phyloP scores from a whole-genome alignment of 257 asterid genomes.

The Striga asiatica region DNA sequence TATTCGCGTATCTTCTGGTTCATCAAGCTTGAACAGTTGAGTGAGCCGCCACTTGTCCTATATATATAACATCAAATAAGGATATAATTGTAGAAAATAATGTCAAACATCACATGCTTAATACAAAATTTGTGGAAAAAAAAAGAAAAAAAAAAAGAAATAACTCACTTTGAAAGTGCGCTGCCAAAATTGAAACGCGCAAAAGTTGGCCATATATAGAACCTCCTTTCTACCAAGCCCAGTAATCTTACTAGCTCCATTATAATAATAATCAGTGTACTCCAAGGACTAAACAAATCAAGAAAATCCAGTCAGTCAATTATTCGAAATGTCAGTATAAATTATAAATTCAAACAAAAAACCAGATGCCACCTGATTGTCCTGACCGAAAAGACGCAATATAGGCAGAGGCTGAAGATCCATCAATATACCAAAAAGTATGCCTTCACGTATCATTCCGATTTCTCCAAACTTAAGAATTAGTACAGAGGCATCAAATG shows the following conservation, averaged over 20 bases:
- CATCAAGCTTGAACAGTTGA: constrained; percentile 36
- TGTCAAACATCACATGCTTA: constrained; percentile 3
- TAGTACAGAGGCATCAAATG: constrained; percentile 80
- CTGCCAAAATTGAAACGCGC: constrained; percentile 90
- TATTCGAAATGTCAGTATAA: no score
- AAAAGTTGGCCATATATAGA: constrained; percentile 50
- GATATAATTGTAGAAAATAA: constrained; percentile 9
- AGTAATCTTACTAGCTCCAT: constrained; percentile 32
- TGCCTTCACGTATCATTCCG: constrained; percentile 92
- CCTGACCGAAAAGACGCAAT: constrained; percentile 76
- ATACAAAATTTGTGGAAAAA: background rate
- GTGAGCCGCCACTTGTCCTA: constrained; percentile 61
- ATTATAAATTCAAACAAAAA: no score
- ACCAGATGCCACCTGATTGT: constrained; percentile 41
- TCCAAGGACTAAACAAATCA: constrained; percentile 35
- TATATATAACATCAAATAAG: constrained; percentile 20
- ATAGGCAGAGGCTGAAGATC: constrained; percentile 83
- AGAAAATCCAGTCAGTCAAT: constrained; percentile 19
- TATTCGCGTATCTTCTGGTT: constrained; percentile 20
- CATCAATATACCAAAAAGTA: constrained; percentile 79
- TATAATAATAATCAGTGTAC: constrained; percentile 40
- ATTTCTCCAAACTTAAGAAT: constrained; percentile 72
- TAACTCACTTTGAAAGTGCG: constrained; percentile 60
- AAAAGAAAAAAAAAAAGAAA: background rate
- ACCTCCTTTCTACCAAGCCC: constrained; percentile 75